phyloP scores from a whole-genome alignment of 2,329 filamentous ascomycete species.

The Monosporascus sp. region DNA sequence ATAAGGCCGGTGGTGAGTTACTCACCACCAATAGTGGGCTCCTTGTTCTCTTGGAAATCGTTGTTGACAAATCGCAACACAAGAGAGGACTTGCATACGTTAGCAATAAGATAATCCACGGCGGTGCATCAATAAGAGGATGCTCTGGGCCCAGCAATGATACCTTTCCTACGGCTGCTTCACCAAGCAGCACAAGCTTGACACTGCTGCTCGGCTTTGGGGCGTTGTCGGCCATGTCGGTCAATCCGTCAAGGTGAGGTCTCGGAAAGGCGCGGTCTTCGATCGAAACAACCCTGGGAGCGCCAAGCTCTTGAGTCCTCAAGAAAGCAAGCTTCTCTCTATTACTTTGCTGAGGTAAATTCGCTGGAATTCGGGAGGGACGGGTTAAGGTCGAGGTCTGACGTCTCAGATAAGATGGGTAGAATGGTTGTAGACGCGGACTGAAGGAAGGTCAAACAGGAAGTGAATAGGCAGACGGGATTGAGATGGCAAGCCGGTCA shows the following conservation, averaged over 20 bases:
- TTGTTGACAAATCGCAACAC: conserved; percentile 99
- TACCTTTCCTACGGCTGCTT: conserved; percentile 98
- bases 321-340: background rate
- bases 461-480: too few relatives aligned
- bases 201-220: conserved; percentile 99
- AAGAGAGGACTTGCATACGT: conserved; percentile 67
- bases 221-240: conserved; percentile 64
- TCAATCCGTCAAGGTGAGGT: background rate
- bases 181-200: conserved; percentile 95
- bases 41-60: conserved; percentile 99
- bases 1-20: conserved; percentile 9
- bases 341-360: too few relatives aligned
- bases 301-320: background rate
- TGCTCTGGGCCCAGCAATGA: background rate
- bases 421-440: too few relatives aligned
- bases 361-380: too few relatives aligned
- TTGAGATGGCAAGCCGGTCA: too few relatives aligned
- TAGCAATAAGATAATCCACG: conserved; percentile 7
- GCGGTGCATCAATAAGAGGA: background rate
- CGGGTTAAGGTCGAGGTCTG: too few relatives aligned
- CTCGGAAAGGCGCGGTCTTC: background rate
- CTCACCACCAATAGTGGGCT: conserved; percentile 95
- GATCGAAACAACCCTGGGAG: background rate
- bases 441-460: too few relatives aligned
- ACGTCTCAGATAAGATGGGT: too few relatives aligned